A percentile compares a stretch with the other conserved stretches of the same genome.
Evolutionary conservation across 306 rosid genomes (phyloP).

Genomic region (Medicago ruthenica): DNA sequence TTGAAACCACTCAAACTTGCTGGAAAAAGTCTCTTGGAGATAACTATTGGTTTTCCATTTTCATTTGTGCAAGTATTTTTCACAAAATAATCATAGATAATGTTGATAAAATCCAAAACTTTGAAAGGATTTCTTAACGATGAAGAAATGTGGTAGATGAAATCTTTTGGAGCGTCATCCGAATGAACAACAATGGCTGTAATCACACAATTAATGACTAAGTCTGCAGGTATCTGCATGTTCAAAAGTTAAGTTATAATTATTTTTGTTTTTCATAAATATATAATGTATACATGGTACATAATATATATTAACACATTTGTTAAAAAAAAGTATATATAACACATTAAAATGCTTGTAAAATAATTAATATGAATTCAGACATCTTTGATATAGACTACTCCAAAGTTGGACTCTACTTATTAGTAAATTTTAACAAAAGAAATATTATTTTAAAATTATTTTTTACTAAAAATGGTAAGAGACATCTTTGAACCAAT

Average conservation of each 20-base stretch:
- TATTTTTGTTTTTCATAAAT: no score
- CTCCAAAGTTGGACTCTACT: no score
- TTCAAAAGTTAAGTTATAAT: neutral
- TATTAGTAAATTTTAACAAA: no score
- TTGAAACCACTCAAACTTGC: constrained; percentile 38
- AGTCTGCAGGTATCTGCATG: constrained; percentile 59
- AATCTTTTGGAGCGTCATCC: neutral
- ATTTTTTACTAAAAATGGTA: no score
- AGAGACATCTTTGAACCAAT: no score
- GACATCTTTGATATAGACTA: no score
- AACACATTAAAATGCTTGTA: no score
- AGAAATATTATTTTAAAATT: no score
- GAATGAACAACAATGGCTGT: constrained; percentile 44
- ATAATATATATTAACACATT: no score
- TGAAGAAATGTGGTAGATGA: constrained; percentile 54
- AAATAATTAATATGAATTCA: no score
- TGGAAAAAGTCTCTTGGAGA: neutral
- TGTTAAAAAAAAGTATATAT: no score
- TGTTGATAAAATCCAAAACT: neutral
- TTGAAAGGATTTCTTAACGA: constrained; percentile 47
- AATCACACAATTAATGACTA: constrained; percentile 52
- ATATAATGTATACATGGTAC: no score
- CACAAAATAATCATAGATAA: constrained; percentile 24
- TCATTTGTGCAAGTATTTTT: constrained; percentile 4
- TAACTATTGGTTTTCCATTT: constrained; percentile 41